These are phyloP conservation scores for Hanseniaspora uvarum DNA, from an alignment of 1,139 yeast genomes.

Conservation along the genomic window DNA sequence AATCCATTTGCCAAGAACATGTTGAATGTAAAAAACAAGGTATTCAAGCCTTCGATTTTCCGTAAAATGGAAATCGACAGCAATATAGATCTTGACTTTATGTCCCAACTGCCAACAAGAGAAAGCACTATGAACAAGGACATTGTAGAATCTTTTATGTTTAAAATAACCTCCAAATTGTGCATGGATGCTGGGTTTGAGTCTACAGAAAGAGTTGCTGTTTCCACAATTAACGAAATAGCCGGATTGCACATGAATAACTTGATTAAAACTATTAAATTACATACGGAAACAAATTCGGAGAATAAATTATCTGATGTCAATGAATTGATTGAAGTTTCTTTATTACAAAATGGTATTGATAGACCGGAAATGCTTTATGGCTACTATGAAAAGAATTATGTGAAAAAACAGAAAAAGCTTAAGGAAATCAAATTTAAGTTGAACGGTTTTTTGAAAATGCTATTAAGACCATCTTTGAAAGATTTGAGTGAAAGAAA, in stretches of 20 bases:
- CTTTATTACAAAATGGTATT: constrained; percentile 77
- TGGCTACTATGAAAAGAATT: constrained; percentile 62
- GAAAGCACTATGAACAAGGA: constrained; percentile 50
- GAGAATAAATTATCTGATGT: constrained; percentile 35
- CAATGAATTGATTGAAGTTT: constrained; percentile 47
- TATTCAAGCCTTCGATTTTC: constrained; percentile 16
- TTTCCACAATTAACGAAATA: constrained; percentile 69
- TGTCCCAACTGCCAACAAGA: constrained; percentile 53
- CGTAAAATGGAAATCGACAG: constrained; percentile 40
- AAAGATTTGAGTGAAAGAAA: constrained; percentile 65
- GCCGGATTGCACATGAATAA: constrained; percentile 74
- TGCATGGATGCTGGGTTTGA: constrained; percentile 94
- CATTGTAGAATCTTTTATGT: constrained; percentile 56
- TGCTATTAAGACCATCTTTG: constrained; percentile 71
- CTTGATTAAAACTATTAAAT: constrained; percentile 57
- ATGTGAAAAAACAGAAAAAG: constrained; percentile 58
- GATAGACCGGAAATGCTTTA: constrained; percentile 68
- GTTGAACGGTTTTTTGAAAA: constrained; percentile 65
- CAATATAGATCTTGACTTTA: constrained; percentile 59
- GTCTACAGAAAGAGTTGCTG: constrained; percentile 64
- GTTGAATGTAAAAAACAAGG: constrained; percentile 8
- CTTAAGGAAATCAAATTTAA: constrained; percentile 58
- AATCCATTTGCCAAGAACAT: constrained; percentile 17
- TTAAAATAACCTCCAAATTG: constrained; percentile 62
- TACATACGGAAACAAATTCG: constrained; percentile 59